Conservation (phyloP, 352 stramenopile species). For the Detonula confervacea region DNA sequence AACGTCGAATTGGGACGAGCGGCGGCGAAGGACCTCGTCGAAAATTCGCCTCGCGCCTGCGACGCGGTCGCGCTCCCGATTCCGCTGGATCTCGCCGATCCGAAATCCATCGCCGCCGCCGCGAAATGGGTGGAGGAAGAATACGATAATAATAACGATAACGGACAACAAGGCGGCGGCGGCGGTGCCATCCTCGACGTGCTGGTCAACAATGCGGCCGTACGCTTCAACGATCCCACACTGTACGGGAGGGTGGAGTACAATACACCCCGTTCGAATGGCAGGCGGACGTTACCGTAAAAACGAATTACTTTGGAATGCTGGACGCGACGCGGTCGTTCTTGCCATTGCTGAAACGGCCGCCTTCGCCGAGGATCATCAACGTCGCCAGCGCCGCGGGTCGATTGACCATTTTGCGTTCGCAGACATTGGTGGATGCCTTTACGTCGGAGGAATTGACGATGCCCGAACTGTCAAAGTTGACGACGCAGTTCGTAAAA, state of each 20-base stretch:
- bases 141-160: too few relatives aligned
- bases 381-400: conserved; percentile 74
- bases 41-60: conserved; percentile 36
- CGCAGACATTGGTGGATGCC: conserved; percentile 39
- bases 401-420: conserved; percentile 63
- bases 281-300: conserved; percentile 78
- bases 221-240: conserved; percentile 86
- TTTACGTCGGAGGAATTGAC: conserved; percentile 59
- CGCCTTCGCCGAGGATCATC: conserved; percentile 65
- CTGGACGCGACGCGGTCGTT: conserved; percentile 66
- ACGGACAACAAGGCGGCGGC: too few relatives aligned
- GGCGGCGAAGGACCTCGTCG: conserved; percentile 46
- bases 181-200: conserved; percentile 90
- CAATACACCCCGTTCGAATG: conserved; percentile 66
- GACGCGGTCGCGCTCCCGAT: conserved; percentile 40
- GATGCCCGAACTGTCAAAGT: conserved; percentile 40
- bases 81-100: conserved; percentile 57
- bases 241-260: conserved; percentile 66
- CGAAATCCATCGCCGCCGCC: conserved; percentile 26
- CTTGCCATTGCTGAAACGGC: conserved; percentile 72
- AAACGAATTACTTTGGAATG: conserved; percentile 85
- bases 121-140: conserved; percentile 49
- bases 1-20: conserved; percentile 43
- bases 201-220: conserved; percentile 94
- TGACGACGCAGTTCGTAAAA: conserved; percentile 64